Evolutionary conservation across 805 yeast species (phyloP), one percentile per base, ranked within the genome.

Genomic region (Candida verbasci): DNA sequence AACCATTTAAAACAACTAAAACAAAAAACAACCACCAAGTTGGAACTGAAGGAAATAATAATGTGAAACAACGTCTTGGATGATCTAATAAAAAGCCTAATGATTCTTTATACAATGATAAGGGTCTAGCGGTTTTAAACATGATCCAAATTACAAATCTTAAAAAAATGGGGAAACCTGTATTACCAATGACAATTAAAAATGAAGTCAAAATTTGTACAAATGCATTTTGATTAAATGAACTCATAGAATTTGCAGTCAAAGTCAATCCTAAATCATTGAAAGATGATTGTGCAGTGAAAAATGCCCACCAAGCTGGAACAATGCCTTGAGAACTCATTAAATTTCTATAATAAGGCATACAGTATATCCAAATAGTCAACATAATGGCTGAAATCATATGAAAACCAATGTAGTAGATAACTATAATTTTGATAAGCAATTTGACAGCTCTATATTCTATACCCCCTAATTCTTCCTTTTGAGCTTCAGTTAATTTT

Each of bases 381-480:
- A 82, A 58, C 35, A 77, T 62, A 0, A 72, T 47, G 21, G 78
- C 50, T 0, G 74, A 76, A 17, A 80, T 24, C 3, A 84, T 41
- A 50, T 85, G 87, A 51, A 86, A 79, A 0, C 96, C 95, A 38
- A 88, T 44, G 49, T 86, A 88, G 52, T 86, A 93, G 5, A 57
- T 40, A 0, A 77, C 53, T 10, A 91, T 59, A 30, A 91, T 74
- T 44, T 74, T 73, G 40, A 83, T 77, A 39, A 93, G 62, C 8
- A 88, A 62, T 52, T 87, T 87, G 40, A 86, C 72, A 0, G 99
- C 87, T 29, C 97, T 73, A 55, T 93, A 93, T 53, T 93, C 99
- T 11, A 93, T 96, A 34, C 98, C 99, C 25, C 98, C 99, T 25
- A 93, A 63, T 56, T 93, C 99, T 41, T 85, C 94, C 50, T 86